These are phyloP conservation scores for Gastrodia elata DNA, from an alignment of 106 monocot species.

Conservation along the genomic window DNA sequence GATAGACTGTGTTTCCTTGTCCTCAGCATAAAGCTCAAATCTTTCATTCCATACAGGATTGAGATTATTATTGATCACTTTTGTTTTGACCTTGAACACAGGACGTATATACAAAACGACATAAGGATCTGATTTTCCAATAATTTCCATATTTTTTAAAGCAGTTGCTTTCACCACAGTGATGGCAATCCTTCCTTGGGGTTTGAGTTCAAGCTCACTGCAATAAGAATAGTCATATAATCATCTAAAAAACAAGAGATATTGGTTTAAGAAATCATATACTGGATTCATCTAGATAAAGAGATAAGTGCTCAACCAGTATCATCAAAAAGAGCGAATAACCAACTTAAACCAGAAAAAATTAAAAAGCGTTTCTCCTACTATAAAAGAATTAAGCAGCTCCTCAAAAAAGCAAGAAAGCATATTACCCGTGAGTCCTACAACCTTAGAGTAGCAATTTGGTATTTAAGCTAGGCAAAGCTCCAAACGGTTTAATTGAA, in stretches of 20 bases:
- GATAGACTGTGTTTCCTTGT: constrained; percentile 85
- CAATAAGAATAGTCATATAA: constrained; percentile 9
- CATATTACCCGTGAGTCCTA: too few species aligned
- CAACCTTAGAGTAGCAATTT: too few species aligned
- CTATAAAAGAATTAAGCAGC: too few species aligned
- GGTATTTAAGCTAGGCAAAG: too few species aligned
- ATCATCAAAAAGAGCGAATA: too few species aligned
- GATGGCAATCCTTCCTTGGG: constrained; percentile 64
- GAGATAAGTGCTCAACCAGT: too few species aligned
- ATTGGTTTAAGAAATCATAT: neutral
- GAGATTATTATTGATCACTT: constrained; percentile 72
- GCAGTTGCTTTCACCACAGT: constrained; percentile 63
- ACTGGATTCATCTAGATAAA: neutral
- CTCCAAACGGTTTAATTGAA: too few species aligned
- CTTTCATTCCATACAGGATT: constrained; percentile 93
- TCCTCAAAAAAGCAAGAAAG: too few species aligned
- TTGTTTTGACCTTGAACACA: constrained; percentile 81
- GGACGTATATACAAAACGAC: constrained; percentile 79
- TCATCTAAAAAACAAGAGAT: neutral
- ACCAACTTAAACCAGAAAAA: too few species aligned
- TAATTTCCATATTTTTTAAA: constrained; percentile 80
- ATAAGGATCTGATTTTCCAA: constrained; percentile 99
- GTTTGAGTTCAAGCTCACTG: constrained; percentile 97
- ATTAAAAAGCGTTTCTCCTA: too few species aligned
- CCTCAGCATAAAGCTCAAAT: constrained; percentile 82